Evolutionary conservation across 768 basidiomycete genomes (phyloP).

Genomic region (Podaxis carcinomalis): DNA sequence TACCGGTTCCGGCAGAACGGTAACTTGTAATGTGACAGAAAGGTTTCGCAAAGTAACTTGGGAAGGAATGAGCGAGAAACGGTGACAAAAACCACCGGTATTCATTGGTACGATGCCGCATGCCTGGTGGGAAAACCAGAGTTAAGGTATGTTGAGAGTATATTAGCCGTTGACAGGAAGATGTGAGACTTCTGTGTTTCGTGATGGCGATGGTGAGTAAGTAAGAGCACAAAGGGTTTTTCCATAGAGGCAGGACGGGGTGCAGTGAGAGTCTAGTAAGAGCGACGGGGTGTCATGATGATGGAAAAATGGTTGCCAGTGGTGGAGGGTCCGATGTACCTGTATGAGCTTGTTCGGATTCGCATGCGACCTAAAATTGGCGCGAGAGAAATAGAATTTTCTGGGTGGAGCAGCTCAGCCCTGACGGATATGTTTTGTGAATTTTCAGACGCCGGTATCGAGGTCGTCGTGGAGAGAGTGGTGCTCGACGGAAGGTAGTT

Average conservation of each 20-base stretch:
- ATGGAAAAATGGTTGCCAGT: neutral
- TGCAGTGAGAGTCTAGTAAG: neutral
- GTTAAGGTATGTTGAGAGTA: neutral
- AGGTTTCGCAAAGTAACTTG: neutral
- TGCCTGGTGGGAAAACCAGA: neutral
- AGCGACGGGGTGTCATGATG: neutral
- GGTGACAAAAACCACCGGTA: neutral
- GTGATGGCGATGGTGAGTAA: neutral
- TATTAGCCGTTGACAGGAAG: neutral
- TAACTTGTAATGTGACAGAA: neutral
- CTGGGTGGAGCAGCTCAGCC: neutral
- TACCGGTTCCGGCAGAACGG: neutral
- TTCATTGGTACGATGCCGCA: neutral
- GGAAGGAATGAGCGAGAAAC: neutral
- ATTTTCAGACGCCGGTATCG: slow-evolving; percentile 1
- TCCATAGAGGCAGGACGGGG: neutral
- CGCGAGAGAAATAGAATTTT: neutral
- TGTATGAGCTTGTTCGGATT: neutral
- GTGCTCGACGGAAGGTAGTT: neutral
- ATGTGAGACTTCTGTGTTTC: neutral
- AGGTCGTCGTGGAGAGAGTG: neutral
- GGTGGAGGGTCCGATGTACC: neutral
- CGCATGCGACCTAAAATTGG: neutral
- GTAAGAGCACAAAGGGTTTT: neutral
- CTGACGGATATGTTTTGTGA: neutral